Evolutionary conservation across 257 asterid species (phyloP).

Genomic region (Knoxia roxburghii): DNA sequence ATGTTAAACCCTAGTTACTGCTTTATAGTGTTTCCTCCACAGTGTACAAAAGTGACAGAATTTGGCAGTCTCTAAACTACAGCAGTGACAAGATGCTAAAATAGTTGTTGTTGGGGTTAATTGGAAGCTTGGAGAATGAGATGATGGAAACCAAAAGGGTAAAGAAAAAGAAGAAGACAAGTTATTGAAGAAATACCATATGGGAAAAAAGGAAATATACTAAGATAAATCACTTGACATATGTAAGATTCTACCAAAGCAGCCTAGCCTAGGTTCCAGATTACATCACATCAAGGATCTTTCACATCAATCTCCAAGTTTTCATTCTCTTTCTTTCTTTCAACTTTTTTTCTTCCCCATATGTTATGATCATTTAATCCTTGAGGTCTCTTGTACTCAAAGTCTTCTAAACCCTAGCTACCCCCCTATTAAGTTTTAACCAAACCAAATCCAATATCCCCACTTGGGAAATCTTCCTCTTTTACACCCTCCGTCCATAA

Average conservation of each 20-base stretch:
- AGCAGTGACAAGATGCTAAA: not conserved
- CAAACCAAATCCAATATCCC: not conserved
- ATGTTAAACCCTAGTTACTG: too few relatives aligned
- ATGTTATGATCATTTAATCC: not conserved
- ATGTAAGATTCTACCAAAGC: not conserved
- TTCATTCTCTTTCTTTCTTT: conserved; percentile 5
- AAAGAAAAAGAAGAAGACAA: not conserved
- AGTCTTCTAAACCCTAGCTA: too few relatives aligned
- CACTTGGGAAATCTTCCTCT: not conserved
- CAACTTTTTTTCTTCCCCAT: not conserved
- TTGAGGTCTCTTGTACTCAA: not conserved
- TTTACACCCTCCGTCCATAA: too few relatives aligned
- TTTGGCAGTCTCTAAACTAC: too few relatives aligned
- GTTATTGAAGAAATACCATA: not conserved
- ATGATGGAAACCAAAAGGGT: not conserved
- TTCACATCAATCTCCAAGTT: conserved; percentile 16
- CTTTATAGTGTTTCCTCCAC: too few relatives aligned
- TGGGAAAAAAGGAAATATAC: conserved; percentile 1
- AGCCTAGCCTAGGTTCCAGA: conserved; percentile 17
- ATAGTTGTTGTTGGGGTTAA: too few relatives aligned
- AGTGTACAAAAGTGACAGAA: too few relatives aligned
- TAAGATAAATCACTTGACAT: conserved; percentile 6
- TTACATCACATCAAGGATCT: conserved; percentile 21
- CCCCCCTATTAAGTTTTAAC: too few relatives aligned
- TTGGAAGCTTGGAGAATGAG: not conserved